Base-by-base conservation (phyloP, 1,284 basidiomycete species). In the Cryptococcus sp. region DNA sequence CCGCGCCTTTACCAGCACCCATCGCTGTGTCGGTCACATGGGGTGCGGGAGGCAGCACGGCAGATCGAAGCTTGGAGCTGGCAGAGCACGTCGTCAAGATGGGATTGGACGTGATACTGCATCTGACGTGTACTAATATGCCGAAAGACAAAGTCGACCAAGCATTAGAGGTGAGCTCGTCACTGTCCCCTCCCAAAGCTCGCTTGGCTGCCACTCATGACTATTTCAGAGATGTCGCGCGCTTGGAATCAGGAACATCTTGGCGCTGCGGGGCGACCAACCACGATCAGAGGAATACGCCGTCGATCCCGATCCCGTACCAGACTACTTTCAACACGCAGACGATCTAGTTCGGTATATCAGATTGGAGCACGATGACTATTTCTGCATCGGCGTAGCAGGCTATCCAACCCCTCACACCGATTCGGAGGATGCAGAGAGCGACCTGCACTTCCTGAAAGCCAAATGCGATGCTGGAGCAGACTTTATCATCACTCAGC, bases 61-160 rank as follows among this genome's bases (percentile, higher is more conserved):
- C 86, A 62, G 90, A 93, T 38, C 84, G 89, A 50, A 92, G 87
- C 70, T 81, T 99, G 50, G 93, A 95, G 68, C 84, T 99, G 3
- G 91, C 90, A 0, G 85, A 56, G 73, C 89, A 67, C 84, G 86
- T 54, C 85, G 67, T 68, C 20, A 70, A 80, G 62, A 76, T 84
- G 54, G 75, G 75, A 10, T 27, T 74, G 57, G 86, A 90, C 53
- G 91, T 92, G 0, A 85, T 98, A 61, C 81, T 99, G 69, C 96
- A 99, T 82, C 78, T 99, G 65, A 99, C 96, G 17, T 99, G 96
- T 81, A 99, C 96, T 20, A 99, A 99, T 77, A 95, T 96, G 90
- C 84, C 88, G 64, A 85, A 88, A 63, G 91, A 89, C 22, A 86
- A 88, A 79, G 86, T 99, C 6, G 92, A 97, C 74, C 83, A 87